Evolutionary conservation across 2,329 filamentous ascomycete species (phyloP), one percentile per base, ranked within the genome.

Genomic region (Lasiodiplodia gonubiensis): DNA sequence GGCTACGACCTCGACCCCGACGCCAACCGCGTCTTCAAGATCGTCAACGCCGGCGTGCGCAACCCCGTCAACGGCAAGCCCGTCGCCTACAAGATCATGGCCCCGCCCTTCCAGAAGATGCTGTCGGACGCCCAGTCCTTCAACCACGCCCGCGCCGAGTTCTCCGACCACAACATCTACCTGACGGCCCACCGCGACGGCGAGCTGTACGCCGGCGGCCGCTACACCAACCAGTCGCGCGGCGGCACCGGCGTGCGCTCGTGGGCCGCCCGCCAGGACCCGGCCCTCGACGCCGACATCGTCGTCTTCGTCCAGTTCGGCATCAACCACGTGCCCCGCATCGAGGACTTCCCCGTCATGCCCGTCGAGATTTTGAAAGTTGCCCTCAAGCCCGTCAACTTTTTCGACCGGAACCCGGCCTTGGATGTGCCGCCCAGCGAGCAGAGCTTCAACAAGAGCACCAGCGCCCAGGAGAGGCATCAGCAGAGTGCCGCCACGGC

Each of bases 311-410:
- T 87, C 21, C 86, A 88, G 71, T 86, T 87, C 37, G 85, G 85
- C 23, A 82, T 88, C 68, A 88, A 86, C 33, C 86, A 88, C 69
- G 80, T 86, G 67, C 83, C 83, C 0, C 75, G 84, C 42, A 81
- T 84, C 18, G 86, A 88, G 74, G 85, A 88, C 71, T 87, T 86
- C 76, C 85, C 85, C 0, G 82, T 88, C 55, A 88, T 88, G 86
- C 86, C 86, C 0, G 83, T 81, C 53, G 86, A 88, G 78, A 83
- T 85, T 16, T 78, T 87, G 66, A 86, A 84, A 72, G 81, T 88
- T n/a, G 80, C 84, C 64, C 76, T 88, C 69, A 85, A 87, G 70
- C 86, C 86, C 0, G 82, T 86, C 12, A 86, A 88, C 71, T 88
- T 88, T 78, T 87, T 87, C 69, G 78, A 82, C 39, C 84, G 81